phyloP scores from a whole-genome alignment of 331 rosid genomes.

The Pyrus hybrid region DNA sequence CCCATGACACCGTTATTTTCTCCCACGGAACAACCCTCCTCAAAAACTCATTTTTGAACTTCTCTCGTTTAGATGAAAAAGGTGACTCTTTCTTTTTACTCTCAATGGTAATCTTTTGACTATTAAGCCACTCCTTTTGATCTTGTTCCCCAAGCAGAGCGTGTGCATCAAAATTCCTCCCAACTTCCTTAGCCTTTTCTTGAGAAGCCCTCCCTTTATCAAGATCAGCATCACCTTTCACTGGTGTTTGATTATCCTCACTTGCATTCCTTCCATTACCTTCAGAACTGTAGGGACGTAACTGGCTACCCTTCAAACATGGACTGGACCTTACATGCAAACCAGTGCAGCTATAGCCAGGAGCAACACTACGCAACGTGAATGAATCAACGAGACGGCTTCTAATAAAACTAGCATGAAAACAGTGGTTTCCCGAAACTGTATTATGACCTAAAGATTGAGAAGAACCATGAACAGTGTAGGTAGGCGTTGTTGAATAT shows the following conservation, averaged over 20 bases:
- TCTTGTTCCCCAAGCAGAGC: conserved; percentile 77
- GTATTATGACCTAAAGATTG: conserved; percentile 30
- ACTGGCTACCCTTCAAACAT: conserved; percentile 33
- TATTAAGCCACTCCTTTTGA: conserved; percentile 82
- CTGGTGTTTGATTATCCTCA: conserved; percentile 53
- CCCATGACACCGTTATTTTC: conserved; percentile 82
- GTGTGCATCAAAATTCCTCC: conserved; percentile 42
- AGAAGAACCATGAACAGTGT: conserved; percentile 19
- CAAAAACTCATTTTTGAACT: conserved; percentile 69
- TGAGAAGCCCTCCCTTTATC: conserved; percentile 33
- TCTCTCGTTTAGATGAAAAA: conserved; percentile 63
- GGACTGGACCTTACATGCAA: conserved; percentile 21
- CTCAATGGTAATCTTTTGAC: conserved; percentile 64
- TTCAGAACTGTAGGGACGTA: conserved; percentile 60
- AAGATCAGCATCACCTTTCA: conserved; percentile 39
- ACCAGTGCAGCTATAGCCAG: conserved; percentile 23
- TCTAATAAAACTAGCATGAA: conserved; percentile 30
- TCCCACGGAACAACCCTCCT: conserved; percentile 93
- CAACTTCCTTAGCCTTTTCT: conserved; percentile 40
- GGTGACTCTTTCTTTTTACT: conserved; percentile 66
- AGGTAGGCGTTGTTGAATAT: conserved; percentile 35
- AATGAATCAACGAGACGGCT: conserved; percentile 30
- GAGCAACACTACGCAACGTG: conserved; percentile 20
- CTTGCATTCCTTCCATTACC: conserved; percentile 79
- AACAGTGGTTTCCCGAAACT: conserved; percentile 17